phyloP scores from a whole-genome alignment of 2,329 filamentous ascomycete species.

The Alternaria brassicae region DNA sequence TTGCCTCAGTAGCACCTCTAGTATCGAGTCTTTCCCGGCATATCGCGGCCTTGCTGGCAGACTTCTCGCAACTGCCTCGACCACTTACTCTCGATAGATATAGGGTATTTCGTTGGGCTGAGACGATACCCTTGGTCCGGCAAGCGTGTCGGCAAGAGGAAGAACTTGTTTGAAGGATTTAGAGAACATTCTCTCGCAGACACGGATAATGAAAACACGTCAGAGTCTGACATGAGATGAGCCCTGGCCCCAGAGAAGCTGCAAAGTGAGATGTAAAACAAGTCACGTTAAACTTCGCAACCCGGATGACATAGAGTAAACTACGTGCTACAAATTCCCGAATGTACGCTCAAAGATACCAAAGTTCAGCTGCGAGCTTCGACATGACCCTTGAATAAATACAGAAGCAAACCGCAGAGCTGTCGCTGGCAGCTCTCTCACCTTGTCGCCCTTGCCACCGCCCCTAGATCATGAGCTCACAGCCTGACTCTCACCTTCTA shows the following conservation, averaged over 20 bases:
- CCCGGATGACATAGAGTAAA: too few species aligned
- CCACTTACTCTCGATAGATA: neutral
- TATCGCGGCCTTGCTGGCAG: neutral
- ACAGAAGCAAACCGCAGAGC: too few species aligned
- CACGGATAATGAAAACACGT: neutral
- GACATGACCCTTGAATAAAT: neutral
- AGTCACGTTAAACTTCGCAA: neutral
- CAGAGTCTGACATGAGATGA: neutral
- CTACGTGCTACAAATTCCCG: too few species aligned
- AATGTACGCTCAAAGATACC: too few species aligned
- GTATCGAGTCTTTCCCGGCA: neutral
- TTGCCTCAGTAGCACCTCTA: neutral
- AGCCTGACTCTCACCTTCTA: neutral
- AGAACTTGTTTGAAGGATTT: too few species aligned
- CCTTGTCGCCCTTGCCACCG: neutral
- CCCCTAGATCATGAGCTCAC: neutral
- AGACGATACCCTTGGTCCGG: neutral
- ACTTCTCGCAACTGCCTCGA: neutral
- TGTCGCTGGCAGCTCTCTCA: neutral
- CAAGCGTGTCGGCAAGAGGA: neutral
- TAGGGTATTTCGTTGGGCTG: neutral
- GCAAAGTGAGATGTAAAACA: neutral
- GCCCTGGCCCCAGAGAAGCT: neutral
- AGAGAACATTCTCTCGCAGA: neutral
- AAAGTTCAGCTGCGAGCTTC: neutral